Evolutionary conservation across 768 basidiomycete species (phyloP), one percentile per base, ranked within the genome.

Genomic region (Omphalotus guepiniiformis): DNA sequence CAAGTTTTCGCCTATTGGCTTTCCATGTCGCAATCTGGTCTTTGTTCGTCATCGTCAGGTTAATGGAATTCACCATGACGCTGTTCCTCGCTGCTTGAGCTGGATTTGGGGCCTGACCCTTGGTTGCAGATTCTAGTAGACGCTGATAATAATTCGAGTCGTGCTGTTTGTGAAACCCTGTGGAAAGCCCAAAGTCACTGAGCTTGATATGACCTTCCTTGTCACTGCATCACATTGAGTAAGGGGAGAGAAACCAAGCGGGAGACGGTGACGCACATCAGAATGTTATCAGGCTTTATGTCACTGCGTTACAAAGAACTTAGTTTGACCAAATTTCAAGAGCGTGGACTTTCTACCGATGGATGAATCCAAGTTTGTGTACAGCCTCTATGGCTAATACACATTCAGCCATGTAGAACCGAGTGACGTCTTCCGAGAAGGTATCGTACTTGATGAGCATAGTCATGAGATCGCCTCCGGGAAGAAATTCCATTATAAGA

Each of bases 381-480:
- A 99, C 94, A 2, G 95, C 92, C 62, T 98, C 95, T 53, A 99
- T 97, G 6, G 96, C 96, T 15, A 98, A 75, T 41, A 95, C 88
- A 67, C 93, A 97, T 69, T 99, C 87, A n/a, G 96, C 96, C 60
- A 99, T 92, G 67, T 99, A 98, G 66, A 98, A 98, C 43, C 95
- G 80, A 47, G 93, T 93, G 12, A 98, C 95, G 58, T 98, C 96
- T 68, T 98, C 95, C 0, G 90, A 90, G 68, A 98, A 98, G 0
- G 94, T 96, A 63, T 97, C 96, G 68, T 98, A 97, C 68, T 98
- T 97, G 76, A 98, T 97, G 49, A 97, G 75, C 95, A 98, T 98
- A 3, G 94, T 96, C 96, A 99, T 97, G 52, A 98, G 74, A 63
- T 99, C 96, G 26, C 96, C 96, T 38, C 96, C 96, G 47, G 95